phyloP scores from a whole-genome alignment of 352 stramenopile species.

The Peronosclerospora sorghi region DNA sequence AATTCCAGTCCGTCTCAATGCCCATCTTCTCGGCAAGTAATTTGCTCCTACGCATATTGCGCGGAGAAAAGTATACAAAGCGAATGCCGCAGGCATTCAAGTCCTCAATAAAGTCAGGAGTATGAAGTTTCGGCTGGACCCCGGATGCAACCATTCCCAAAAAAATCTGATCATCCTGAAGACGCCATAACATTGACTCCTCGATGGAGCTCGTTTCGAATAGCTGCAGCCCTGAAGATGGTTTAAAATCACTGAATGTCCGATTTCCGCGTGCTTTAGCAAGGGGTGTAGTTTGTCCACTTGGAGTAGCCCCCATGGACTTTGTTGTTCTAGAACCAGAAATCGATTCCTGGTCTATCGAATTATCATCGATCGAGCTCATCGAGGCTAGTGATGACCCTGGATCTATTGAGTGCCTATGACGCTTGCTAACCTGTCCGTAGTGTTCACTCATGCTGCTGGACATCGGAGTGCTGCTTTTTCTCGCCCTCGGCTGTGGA shows the following conservation, averaged over 20 bases:
- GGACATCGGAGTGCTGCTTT: conserved; percentile 16
- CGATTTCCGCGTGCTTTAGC: conserved; percentile 14
- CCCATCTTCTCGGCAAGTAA: conserved; percentile 96
- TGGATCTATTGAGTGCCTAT: conserved; percentile 13
- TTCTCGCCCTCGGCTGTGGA: conserved; percentile 16
- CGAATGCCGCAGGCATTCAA: conserved; percentile 91
- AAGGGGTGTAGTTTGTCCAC: conserved; percentile 17
- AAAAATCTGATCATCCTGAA: conserved; percentile 95
- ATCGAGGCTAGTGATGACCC: conserved; percentile 21
- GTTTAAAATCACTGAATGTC: conserved; percentile 40
- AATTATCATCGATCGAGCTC: conserved; percentile 17
- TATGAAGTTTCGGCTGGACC: conserved; percentile 91
- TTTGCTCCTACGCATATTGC: conserved; percentile 96
- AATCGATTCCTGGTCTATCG: conserved; percentile 9
- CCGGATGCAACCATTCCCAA: conserved; percentile 92
- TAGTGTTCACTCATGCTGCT: conserved; percentile 27
- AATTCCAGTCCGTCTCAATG: conserved; percentile 99
- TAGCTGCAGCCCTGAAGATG: conserved; percentile 32
- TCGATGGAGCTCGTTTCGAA: conserved; percentile 44
- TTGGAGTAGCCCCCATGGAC: conserved; percentile 14
- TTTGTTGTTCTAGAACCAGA: conserved; percentile 6
- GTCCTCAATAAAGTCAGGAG: conserved; percentile 92
- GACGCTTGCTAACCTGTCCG: conserved; percentile 4
- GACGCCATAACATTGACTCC: conserved; percentile 61
- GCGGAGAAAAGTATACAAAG: conserved; percentile 99